Percentiles rank a stretch among this genome's conserved stretches.
These are phyloP conservation scores for Hypomyces rosellus DNA, from an alignment of 2,329 filamentous ascomycete genomes.

Conservation along the genomic window DNA sequence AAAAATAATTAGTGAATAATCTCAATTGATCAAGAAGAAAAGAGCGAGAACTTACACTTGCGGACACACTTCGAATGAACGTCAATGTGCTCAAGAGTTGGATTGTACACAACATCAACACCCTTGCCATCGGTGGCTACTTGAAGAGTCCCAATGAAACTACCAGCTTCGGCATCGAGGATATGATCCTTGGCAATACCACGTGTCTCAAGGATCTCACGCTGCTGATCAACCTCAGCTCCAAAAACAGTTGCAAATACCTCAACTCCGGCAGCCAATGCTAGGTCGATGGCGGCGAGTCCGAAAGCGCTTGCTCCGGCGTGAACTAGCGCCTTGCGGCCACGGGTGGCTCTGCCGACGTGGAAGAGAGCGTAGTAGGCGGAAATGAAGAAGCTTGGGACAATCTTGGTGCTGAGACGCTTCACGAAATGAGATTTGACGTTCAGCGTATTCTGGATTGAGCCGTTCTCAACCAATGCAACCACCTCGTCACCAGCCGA, in stretches of 20 bases:
- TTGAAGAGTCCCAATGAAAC: constrained; percentile 27
- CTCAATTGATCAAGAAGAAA: background rate
- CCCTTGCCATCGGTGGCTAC: constrained; percentile 26
- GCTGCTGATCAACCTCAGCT: constrained; percentile 26
- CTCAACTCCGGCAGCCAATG: constrained; percentile 29
- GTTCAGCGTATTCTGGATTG: constrained; percentile 29
- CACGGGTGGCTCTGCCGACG: constrained; percentile 22
- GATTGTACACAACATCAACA: constrained; percentile 41
- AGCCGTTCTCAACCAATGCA: constrained; percentile 29
- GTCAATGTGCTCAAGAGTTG: constrained; percentile 31
- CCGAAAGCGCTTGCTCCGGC: constrained; percentile 38
- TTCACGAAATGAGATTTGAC: constrained; percentile 32
- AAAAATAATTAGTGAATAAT: background rate
- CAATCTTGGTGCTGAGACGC: constrained; percentile 19
- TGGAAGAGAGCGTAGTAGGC: constrained; percentile 37
- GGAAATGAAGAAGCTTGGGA: constrained; percentile 34
- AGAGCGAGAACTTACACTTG: constrained; percentile 23
- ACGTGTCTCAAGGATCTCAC: constrained; percentile 26
- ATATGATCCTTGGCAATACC: constrained; percentile 32
- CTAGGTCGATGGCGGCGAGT: constrained; percentile 37
- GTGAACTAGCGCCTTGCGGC: constrained; percentile 36
- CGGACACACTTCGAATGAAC: constrained; percentile 29
- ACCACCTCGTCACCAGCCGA: constrained; percentile 35
- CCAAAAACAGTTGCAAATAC: constrained; percentile 38
- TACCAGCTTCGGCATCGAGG: constrained; percentile 29